phyloP scores from a whole-genome alignment of 2,329 filamentous ascomycete genomes.

The Neofusicoccum parvum region DNA sequence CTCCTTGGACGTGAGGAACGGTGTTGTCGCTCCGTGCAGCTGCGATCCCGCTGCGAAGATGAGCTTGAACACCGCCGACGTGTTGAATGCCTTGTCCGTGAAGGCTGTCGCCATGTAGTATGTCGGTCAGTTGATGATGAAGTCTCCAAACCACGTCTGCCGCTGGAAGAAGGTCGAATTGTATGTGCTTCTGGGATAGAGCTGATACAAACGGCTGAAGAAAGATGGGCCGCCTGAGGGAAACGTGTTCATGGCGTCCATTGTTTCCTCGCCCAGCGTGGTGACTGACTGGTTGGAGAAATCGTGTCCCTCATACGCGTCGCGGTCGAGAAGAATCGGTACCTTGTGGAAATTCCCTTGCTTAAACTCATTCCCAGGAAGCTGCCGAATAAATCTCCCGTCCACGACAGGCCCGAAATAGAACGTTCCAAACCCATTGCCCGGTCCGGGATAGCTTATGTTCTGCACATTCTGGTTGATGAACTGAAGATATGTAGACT shows the following conservation, averaged over 20 bases:
- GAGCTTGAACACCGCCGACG: slow-evolving; percentile 34
- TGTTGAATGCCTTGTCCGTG: neutral
- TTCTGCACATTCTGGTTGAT: slow-evolving; percentile 35
- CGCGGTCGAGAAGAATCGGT: slow-evolving; percentile 38
- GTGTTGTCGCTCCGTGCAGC: slow-evolving; percentile 33
- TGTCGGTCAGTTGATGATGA: slow-evolving; percentile 45
- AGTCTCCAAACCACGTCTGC: slow-evolving; percentile 45
- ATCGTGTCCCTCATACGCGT: slow-evolving; percentile 43
- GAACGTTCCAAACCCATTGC: slow-evolving; percentile 40
- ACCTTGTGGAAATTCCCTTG: slow-evolving; percentile 39
- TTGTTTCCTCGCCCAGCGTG: slow-evolving; percentile 30
- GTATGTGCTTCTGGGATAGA: slow-evolving; percentile 37
- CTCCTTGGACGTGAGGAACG: slow-evolving; percentile 2
- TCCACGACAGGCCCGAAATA: slow-evolving; percentile 47
- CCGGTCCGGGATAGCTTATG: slow-evolving; percentile 15
- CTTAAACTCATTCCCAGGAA: slow-evolving; percentile 37
- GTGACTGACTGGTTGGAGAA: slow-evolving; percentile 37
- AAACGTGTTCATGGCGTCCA: slow-evolving; percentile 36
- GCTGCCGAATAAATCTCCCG: slow-evolving; percentile 41
- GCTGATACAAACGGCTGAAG: slow-evolving; percentile 45
- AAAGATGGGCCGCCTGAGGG: slow-evolving; percentile 37
- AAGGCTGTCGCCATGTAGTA: slow-evolving; percentile 45
- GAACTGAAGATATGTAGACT: slow-evolving; percentile 33
- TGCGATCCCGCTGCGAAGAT: slow-evolving; percentile 39
- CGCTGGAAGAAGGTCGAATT: slow-evolving; percentile 43